These are phyloP conservation scores for Kalmusia sp. DNA, from an alignment of 2,329 filamentous ascomycete species.

Conservation along the genomic window DNA sequence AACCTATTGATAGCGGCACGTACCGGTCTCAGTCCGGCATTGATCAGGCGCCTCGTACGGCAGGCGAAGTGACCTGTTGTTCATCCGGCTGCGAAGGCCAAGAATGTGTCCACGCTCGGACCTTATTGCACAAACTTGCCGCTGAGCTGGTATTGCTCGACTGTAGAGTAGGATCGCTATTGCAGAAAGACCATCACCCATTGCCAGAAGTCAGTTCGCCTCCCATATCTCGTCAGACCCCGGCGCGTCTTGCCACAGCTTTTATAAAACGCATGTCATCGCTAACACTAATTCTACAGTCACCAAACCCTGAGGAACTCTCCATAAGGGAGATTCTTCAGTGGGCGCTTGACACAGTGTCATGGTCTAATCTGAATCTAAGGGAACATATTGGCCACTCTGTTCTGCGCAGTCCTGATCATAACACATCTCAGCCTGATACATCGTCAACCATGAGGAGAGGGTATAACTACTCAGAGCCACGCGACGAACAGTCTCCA, in stretches of 20 bases:
- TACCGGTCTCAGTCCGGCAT: slow-evolving; percentile 22
- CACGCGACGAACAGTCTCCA: slow-evolving; percentile 30
- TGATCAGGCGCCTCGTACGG: slow-evolving; percentile 26
- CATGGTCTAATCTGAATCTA: slow-evolving; percentile 29
- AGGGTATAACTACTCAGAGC: slow-evolving; percentile 27
- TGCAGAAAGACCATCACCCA: slow-evolving; percentile 25
- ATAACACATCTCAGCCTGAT: slow-evolving; percentile 19
- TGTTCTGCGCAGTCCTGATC: slow-evolving; percentile 17
- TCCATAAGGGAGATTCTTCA: slow-evolving; percentile 25
- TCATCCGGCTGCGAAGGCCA: slow-evolving; percentile 29
- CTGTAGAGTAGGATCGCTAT: slow-evolving; percentile 25
- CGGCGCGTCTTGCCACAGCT: slow-evolving; percentile 2
- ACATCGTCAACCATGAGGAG: slow-evolving; percentile 29
- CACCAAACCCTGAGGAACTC: slow-evolving; percentile 15
- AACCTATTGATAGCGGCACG: slow-evolving; percentile 23
- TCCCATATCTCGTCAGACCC: not conserved
- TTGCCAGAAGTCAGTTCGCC: slow-evolving; percentile 27
- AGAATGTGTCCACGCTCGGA: slow-evolving; percentile 30
- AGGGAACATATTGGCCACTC: slow-evolving; percentile 22
- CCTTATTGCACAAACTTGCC: slow-evolving; percentile 33
- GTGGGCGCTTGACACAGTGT: slow-evolving; percentile 33
- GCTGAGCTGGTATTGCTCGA: slow-evolving; percentile 26
- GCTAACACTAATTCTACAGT: slow-evolving; percentile 20
- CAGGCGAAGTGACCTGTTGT: slow-evolving; percentile 32
- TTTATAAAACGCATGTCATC: slow-evolving; percentile 1